Base-by-base conservation (phyloP, 495 filamentous ascomycete genomes). In the Neohortaea acidophila region DNA sequence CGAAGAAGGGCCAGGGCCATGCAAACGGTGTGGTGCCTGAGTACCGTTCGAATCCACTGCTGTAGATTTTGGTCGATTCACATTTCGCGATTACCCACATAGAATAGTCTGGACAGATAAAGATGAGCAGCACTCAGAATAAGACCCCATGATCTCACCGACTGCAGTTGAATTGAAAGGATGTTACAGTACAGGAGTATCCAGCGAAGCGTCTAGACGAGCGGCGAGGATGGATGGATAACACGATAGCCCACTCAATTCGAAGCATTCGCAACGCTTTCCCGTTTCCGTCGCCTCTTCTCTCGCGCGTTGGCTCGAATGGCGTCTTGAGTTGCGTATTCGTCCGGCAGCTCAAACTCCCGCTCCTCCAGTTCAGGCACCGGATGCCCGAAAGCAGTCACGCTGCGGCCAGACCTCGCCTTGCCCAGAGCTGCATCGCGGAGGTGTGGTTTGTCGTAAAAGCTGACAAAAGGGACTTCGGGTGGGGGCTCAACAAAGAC, bases 401-500 rank as follows among this genome's bases (percentile, higher is more conserved):
- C 52, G 24, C 48, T 73, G 19, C 72, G 69, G 44, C 65, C 67
- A 39, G 68, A 67, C 31, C 71, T 67, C 43, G 60, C 62, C 55
- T 65, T 69, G 39, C 62, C 77, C 21, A 87, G 52, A 8, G 89
- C 87, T 9, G 75, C 69, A 2, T 76, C 78, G 23, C 87, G 80
- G 30, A 80, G 66, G 49, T 91, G 70, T 6, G 67, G 71, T 53
- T 87, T 84, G 11, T 64, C 38, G 57, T 80, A 94, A 61, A 94
- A 94, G 0, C 82, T 91, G 2, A 66, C 82, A 53, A 94, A 87
- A 15, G 83, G 80, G 47, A 68, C 73, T 12, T 68, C 60, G 8
- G 67, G 65, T 2, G 45, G 45, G 6, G 55, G 50, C 2, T 48
- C 44, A 6, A 35, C 38, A 6, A 36, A 25, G 4, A 47, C 35